These are phyloP conservation scores for Martensiomyces pterosporus DNA, from an alignment of 192 early-diverging fungal species.

Conservation along the genomic window DNA sequence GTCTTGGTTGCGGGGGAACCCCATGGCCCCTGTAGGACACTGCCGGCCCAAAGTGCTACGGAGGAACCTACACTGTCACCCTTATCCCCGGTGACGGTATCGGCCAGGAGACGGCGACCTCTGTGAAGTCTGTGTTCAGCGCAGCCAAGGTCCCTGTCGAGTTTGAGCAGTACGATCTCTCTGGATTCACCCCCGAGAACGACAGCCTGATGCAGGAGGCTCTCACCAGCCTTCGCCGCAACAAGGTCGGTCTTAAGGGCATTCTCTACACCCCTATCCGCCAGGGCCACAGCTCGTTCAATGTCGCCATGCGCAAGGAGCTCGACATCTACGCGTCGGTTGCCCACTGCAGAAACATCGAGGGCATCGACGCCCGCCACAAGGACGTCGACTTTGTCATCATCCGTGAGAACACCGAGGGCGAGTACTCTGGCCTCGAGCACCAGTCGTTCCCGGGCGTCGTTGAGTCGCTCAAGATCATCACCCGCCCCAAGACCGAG, in stretches of 20 bases:
- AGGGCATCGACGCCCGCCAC: slow-evolving; percentile 82
- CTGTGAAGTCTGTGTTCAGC: slow-evolving; percentile 93
- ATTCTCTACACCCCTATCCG: slow-evolving; percentile 84
- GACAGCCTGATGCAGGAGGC: slow-evolving; percentile 84
- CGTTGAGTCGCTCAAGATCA: slow-evolving; percentile 98
- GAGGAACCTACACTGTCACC: slow-evolving; percentile 92
- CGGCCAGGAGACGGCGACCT: slow-evolving; percentile 84
- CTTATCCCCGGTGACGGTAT: slow-evolving; percentile 99
- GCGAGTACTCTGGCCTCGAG: slow-evolving; percentile 98
- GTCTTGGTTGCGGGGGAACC: no score
- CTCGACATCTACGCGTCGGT: slow-evolving; percentile 98
- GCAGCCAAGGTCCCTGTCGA: slow-evolving; percentile 91
- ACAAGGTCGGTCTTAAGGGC: slow-evolving; percentile 98
- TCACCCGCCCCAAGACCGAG: slow-evolving; percentile 95
- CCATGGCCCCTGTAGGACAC: slow-evolving; percentile 49
- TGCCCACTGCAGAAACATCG: slow-evolving; percentile 86
- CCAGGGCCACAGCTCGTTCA: slow-evolving; percentile 90
- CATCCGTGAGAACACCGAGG: slow-evolving; percentile 99
- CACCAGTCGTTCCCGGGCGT: slow-evolving; percentile 98
- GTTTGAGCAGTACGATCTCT: slow-evolving; percentile 97
- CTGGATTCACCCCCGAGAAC: slow-evolving; percentile 81
- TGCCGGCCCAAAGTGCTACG: slow-evolving; percentile 64
- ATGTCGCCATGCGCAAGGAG: slow-evolving; percentile 95
- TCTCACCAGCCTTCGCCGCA: slow-evolving; percentile 83
- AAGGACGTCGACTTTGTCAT: slow-evolving; percentile 96